A percentile compares a stretch with the other conserved stretches of the same genome.
These are phyloP conservation scores for Linum trigynum DNA, from an alignment of 345 rosid genomes.

Conservation along the genomic window DNA sequence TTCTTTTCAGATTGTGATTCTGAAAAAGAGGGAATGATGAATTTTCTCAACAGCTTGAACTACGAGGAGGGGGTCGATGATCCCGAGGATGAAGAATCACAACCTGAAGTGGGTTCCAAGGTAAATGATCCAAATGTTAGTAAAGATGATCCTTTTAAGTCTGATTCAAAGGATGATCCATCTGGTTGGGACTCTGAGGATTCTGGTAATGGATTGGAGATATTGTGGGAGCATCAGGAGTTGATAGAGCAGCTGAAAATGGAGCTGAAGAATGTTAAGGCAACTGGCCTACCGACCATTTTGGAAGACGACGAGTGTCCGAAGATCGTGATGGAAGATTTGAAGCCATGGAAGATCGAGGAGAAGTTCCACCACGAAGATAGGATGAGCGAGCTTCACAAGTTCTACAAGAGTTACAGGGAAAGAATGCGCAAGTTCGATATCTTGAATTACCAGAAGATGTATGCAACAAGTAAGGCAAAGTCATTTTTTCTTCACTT, in stretches of 20 bases:
- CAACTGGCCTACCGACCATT: constrained; percentile 71
- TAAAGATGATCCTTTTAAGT: constrained; percentile 6
- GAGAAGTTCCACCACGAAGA: constrained; percentile 53
- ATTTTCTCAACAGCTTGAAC: constrained; percentile 11
- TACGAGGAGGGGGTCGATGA: constrained; percentile 17
- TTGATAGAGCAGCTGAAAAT: constrained; percentile 79
- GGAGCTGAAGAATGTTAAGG: constrained; percentile 84
- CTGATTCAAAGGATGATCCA: constrained; percentile 11
- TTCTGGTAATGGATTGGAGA: constrained; percentile 39
- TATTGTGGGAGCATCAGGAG: constrained; percentile 88
- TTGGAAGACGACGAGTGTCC: constrained; percentile 70
- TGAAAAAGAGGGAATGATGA: constrained; percentile 20
- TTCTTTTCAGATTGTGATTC: constrained; percentile 53
- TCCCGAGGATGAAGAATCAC: constrained; percentile 19
- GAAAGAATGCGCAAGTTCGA: constrained; percentile 88
- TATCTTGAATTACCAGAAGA: constrained; percentile 85
- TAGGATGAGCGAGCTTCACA: constrained; percentile 70
- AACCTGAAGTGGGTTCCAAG: constrained; percentile 13
- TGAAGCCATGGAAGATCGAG: constrained; percentile 91
- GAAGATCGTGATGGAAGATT: constrained; percentile 52
- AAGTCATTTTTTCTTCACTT: background rate
- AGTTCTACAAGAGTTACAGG: constrained; percentile 74
- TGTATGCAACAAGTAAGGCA: constrained; percentile 75
- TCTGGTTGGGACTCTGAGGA: constrained; percentile 34
- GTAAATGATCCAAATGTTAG: constrained; percentile 2